Conservation (phyloP, 73 alveolate species). For the Paramecium biaurelia region DNA sequence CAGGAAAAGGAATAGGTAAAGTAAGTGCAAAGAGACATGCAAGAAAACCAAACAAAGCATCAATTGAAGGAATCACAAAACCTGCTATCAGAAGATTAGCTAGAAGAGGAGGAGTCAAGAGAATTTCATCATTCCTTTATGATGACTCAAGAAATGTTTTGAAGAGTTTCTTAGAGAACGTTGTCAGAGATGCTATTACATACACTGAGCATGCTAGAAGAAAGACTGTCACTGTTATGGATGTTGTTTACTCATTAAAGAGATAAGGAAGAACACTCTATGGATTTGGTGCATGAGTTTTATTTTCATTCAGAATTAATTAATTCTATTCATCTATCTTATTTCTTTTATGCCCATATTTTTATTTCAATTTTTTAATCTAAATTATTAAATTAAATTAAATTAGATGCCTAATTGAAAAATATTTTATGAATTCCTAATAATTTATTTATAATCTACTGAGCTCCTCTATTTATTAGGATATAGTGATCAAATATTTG, state of each 20-base stretch:
- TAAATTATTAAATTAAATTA: not conserved
- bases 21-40: constrained; percentile 78
- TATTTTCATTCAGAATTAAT: not conserved
- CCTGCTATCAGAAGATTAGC: constrained; percentile 94
- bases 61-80: constrained; percentile 83
- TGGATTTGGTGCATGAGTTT: constrained; percentile 75
- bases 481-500: not conserved
- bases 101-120: constrained; percentile 93
- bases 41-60: constrained; percentile 71
- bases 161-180: constrained; percentile 76
- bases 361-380: not conserved
- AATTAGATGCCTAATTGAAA: too few species aligned
- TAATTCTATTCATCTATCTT: not conserved
- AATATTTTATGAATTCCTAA: not conserved
- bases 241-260: constrained; percentile 85
- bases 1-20: constrained; percentile 75
- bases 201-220: constrained; percentile 89
- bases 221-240: constrained; percentile 87
- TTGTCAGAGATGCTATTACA: constrained; percentile 81
- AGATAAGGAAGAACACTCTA: constrained; percentile 86
- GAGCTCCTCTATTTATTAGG: not conserved
- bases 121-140: constrained; percentile 81
- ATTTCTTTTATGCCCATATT: not conserved
- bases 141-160: constrained; percentile 85
- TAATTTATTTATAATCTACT: too few species aligned